Percentiles rank a stretch among this genome's conserved stretches.
Conservation (phyloP, 495 filamentous ascomycete genomes). For the Tirmania nivea region DNA sequence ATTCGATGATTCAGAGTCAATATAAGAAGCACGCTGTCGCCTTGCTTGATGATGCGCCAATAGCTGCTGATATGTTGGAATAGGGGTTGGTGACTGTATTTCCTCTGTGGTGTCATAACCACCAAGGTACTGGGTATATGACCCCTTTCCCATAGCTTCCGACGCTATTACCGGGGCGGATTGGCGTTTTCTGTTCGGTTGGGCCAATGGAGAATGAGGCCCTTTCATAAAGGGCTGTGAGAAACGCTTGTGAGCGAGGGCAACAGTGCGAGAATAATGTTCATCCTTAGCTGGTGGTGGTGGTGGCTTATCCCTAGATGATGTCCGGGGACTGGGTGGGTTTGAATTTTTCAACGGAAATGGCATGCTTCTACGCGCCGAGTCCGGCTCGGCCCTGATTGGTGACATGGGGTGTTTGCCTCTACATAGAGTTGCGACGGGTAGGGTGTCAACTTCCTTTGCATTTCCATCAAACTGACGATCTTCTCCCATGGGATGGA, state of each 20-base stretch:
- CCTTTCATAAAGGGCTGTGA: too few relatives aligned
- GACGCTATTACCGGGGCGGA: too few relatives aligned
- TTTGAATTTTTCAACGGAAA: background rate
- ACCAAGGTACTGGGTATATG: too few relatives aligned
- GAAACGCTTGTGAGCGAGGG: too few relatives aligned
- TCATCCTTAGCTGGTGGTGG: background rate
- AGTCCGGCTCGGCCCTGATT: background rate
- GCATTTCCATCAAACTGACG: background rate
- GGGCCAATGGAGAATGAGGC: too few relatives aligned
- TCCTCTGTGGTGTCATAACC: too few relatives aligned
- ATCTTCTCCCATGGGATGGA: background rate
- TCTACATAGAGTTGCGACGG: background rate
- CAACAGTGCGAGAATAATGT: too few relatives aligned
- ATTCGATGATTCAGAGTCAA: background rate
- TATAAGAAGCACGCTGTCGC: background rate
- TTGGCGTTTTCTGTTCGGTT: too few relatives aligned
- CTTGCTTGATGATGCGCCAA: background rate
- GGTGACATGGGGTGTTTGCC: background rate
- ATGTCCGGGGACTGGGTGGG: background rate
- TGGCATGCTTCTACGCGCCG: background rate
- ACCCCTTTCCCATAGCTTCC: too few relatives aligned
- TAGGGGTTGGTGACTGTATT: too few relatives aligned
- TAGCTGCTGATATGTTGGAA: background rate
- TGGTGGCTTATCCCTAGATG: background rate
- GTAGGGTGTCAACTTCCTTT: background rate